Base-by-base conservation (phyloP, 352 stramenopile genomes). In the Phytopythium delawarense region DNA sequence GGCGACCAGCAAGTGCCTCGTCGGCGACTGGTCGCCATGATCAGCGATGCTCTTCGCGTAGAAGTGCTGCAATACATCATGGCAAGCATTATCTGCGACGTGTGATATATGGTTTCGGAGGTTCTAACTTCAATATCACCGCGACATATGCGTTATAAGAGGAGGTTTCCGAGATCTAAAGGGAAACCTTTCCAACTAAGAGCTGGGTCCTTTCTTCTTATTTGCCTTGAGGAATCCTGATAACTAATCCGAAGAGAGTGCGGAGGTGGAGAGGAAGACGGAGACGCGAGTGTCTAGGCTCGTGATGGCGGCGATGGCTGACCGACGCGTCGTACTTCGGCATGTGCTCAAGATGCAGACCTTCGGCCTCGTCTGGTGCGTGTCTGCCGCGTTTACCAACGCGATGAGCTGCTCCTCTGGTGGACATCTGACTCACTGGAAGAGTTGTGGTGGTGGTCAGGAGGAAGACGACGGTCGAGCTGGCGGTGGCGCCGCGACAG, bases 1-100 rank as follows among this genome's bases (percentile, higher is more conserved):
- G 4, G 70, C 72, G 35, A 67, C 66, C 39, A 69, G 63, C 51
- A 73, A 67, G 64, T 82, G 74, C 66, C 65, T 82, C 23, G 7
- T 21, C 13, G 46, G 46, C 13, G 21, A 52, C 21, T 34, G 21
- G 23, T 4, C 5, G 21, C 21, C 12, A 4, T 52, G 30, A n/a
- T 6, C n/a, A 9, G 21, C 6, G 12, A 11, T 11, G 39, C 4
- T 20, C 13, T 44, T 30, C 25, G 3, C 3, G 20, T 13, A 18
- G n/a, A 9, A 23, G 18, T 7, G 16, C 6, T 21, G 15, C 15
- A 13, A 23, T 48, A 48, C 42, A 13, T 48, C 7, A 23, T 23
- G 42, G 13, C 4, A 21, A 0, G 15, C 23, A n/a, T 18, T n/a
- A 4, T 52, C 21, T 52, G 46, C 12, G 46, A 52, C 46, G 9